Evolutionary conservation across 176 grass and related monocot species (phyloP).

Genomic region (maize (Zea mays)): Zm-B73-REFERENCE-NAM-5.0 NC_050101.1:121477001-121477500

Average conservation of each 20-base stretch:
- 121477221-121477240: neutral
- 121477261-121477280: conserved; percentile 60
- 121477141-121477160: too few relatives aligned
- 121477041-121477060: too few relatives aligned
- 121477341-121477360: conserved; percentile 83
- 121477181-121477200: too few relatives aligned
- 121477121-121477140: too few relatives aligned
- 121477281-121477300: conserved; percentile 79
- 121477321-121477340: conserved; percentile 81
- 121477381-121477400: conserved; percentile 61
- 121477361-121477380: conserved; percentile 93
- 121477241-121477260: neutral
- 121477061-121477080: too few relatives aligned
- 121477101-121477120: too few relatives aligned
- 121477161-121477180: too few relatives aligned
- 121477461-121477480: conserved; percentile 88
- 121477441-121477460: conserved; percentile 88
- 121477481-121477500: conserved; percentile 52
- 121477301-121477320: conserved; percentile 77
- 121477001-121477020: too few relatives aligned
- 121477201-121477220: neutral
- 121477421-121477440: conserved; percentile 95
- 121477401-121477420: conserved; percentile 55
- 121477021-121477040: too few relatives aligned
- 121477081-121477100: too few relatives aligned